These are phyloP conservation scores for Zygosaccharomyces pseudobailii DNA, from an alignment of 1,139 yeast species.

Conservation along the genomic window DNA sequence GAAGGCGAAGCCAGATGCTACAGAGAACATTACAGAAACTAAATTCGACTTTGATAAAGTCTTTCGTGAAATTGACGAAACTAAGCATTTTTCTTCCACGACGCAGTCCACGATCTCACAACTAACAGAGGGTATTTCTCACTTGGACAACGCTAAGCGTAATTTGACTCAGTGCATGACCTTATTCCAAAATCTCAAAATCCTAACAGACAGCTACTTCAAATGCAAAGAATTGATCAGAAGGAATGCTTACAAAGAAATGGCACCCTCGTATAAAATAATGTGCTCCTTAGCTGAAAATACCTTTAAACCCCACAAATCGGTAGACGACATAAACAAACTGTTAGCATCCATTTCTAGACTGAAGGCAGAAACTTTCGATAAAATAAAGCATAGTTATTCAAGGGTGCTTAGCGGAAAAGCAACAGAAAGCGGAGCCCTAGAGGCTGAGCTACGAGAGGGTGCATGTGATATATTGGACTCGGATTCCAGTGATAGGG, in stretches of 20 bases:
- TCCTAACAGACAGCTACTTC: constrained; percentile 74
- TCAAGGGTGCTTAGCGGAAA: constrained; percentile 41
- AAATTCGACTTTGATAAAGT: constrained; percentile 30
- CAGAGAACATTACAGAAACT: constrained; percentile 15
- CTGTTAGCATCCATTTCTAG: constrained; percentile 59
- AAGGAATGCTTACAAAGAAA: constrained; percentile 56
- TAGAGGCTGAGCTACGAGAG: constrained; percentile 31
- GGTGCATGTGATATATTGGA: constrained; percentile 72
- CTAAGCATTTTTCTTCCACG: constrained; percentile 45
- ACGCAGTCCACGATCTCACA: constrained; percentile 62
- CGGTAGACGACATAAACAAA: constrained; percentile 75
- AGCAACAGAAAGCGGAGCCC: constrained; percentile 21
- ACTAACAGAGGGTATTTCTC: constrained; percentile 74
- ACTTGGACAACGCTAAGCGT: constrained; percentile 73
- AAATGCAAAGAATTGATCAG: constrained; percentile 50
- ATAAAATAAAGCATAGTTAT: constrained; percentile 72
- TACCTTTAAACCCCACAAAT: constrained; percentile 70
- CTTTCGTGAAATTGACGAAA: constrained; percentile 39
- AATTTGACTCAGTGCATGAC: constrained; percentile 83
- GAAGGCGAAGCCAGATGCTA: constrained; percentile 34
- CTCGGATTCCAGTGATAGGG: constrained; percentile 52
- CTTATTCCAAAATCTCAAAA: constrained; percentile 77
- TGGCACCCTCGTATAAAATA: constrained; percentile 64
- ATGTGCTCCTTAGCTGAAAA: constrained; percentile 72
- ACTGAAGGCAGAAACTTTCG: constrained; percentile 61